These are phyloP conservation scores for Dioszegia crocea DNA, from an alignment of 768 basidiomycete genomes.

Conservation along the genomic window DNA sequence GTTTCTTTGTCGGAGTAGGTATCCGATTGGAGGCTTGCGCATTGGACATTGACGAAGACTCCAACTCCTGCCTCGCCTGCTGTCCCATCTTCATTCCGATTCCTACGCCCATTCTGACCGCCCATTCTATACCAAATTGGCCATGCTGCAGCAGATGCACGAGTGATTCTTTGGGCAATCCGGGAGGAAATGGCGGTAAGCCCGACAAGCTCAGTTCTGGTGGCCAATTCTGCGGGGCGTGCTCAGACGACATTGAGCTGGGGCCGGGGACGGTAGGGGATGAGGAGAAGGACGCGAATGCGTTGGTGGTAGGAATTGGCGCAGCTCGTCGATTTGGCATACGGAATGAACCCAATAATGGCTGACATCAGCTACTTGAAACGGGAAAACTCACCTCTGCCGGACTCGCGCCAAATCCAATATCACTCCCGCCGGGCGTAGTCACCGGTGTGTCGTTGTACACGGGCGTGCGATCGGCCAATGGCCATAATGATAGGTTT, in stretches of 20 bases:
- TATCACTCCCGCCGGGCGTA: conserved; percentile 39
- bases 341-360: neutral
- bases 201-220: conserved; percentile 16
- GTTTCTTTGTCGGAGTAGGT: neutral
- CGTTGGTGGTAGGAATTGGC: conserved; percentile 15
- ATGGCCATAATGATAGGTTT: conserved; percentile 11
- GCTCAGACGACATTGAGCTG: conserved; percentile 7
- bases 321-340: conserved; percentile 1
- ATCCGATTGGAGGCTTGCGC: neutral
- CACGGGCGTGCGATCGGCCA: conserved; percentile 21
- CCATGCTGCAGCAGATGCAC: conserved; percentile 45
- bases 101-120: conserved; percentile 48
- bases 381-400: conserved; percentile 22
- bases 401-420: conserved; percentile 23
- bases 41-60: neutral
- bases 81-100: conserved; percentile 44
- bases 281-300: conserved; percentile 11
- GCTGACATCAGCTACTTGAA: neutral
- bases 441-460: conserved; percentile 36
- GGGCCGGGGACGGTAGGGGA: conserved; percentile 16
- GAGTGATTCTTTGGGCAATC: conserved; percentile 25
- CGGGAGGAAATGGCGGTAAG: conserved; percentile 45
- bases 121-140: conserved; percentile 45
- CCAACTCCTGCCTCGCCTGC: conserved; percentile 10
- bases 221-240: conserved; percentile 16